A percentile compares a stretch with the other conserved stretches of the same genome.
phyloP scores from a whole-genome alignment of 1,139 yeast genomes.

The Protomyces pachydermus region DNA sequence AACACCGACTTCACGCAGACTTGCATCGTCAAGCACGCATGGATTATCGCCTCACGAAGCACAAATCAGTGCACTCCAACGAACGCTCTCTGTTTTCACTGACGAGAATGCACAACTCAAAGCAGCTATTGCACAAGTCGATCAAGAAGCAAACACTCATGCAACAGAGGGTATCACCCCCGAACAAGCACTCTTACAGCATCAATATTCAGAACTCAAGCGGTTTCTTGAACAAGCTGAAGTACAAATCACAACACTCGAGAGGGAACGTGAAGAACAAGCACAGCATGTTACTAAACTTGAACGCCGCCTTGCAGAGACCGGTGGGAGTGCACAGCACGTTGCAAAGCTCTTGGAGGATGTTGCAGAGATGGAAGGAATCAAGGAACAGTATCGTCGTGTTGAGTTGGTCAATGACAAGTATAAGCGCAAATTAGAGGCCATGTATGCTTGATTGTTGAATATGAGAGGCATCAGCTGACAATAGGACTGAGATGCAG shows the following conservation, averaged over 20 bases:
- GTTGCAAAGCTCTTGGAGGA: background rate
- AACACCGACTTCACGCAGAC: background rate
- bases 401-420: constrained; percentile 1
- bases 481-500: background rate
- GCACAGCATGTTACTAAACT: background rate
- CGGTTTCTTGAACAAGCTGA: constrained; percentile 2
- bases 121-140: background rate
- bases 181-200: background rate
- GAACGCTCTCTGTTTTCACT: background rate
- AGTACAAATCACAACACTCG: background rate
- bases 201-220: constrained; percentile 1
- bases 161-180: background rate
- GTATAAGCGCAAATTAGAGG: background rate
- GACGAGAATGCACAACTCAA: background rate
- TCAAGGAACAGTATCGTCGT: background rate
- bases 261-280: background rate
- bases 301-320: background rate
- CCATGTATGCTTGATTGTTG: background rate
- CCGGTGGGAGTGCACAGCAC: background rate
- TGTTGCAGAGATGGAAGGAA: background rate
- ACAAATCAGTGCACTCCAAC: background rate
- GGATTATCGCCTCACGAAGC: background rate
- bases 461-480: background rate
- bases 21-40: background rate
- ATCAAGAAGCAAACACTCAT: background rate